phyloP scores from a whole-genome alignment of 2,329 filamentous ascomycete genomes.

The Fusarium beomiforme region DNA sequence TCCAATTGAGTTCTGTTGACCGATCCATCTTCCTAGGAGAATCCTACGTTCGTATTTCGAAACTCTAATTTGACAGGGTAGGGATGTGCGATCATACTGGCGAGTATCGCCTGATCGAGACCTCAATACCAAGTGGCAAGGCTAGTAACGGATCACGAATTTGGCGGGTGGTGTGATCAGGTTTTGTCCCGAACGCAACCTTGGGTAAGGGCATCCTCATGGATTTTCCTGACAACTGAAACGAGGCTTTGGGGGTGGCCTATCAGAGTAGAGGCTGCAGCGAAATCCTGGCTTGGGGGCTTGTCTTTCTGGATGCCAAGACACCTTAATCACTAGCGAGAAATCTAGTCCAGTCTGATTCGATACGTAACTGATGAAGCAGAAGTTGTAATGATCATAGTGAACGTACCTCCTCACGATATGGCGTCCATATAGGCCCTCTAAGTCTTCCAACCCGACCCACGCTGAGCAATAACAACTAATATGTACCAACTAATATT shows the following conservation, averaged over 20 bases:
- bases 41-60: neutral
- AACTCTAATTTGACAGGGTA: neutral
- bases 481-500: rapidly evolving
- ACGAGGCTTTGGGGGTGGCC: neutral
- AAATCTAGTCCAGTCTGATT: neutral
- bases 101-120: neutral
- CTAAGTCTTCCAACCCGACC: no score
- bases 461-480: no score
- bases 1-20: neutral
- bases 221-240: neutral
- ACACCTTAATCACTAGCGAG: neutral
- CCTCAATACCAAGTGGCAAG: neutral
- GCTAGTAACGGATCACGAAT: neutral
- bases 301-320: neutral
- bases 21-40: neutral
- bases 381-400: no score
- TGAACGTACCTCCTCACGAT: rapidly evolving
- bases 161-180: neutral
- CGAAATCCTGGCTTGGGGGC: neutral
- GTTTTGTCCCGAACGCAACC: neutral
- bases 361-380: neutral
- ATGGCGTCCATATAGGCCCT: no score
- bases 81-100: no score
- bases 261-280: neutral
- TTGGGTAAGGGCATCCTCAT: neutral